phyloP scores from a whole-genome alignment of 2,329 filamentous ascomycete species.

The Sporothrix inflata region DNA sequence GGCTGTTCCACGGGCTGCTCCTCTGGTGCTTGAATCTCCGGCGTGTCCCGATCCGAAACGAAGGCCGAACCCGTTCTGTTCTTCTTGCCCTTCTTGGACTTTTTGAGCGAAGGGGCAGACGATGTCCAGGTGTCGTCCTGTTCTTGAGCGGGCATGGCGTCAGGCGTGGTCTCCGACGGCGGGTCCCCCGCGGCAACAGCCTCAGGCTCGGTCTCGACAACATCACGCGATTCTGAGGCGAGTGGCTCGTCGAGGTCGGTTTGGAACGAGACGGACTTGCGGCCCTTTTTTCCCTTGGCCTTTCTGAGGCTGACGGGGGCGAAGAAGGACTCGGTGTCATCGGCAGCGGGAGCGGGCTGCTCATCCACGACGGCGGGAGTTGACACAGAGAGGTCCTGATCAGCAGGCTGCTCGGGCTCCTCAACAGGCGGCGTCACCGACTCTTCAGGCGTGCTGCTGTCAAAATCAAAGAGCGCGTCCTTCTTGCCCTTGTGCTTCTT shows the following conservation, averaged over 20 bases:
- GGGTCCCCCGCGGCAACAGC: not conserved
- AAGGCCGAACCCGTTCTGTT: not conserved
- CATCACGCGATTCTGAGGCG: not conserved
- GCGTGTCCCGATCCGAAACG: not conserved
- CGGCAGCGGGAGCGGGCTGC: not conserved
- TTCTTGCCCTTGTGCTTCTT: slow-evolving; percentile 27
- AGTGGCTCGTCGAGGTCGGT: not conserved
- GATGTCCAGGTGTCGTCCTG: not conserved
- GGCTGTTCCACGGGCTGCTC: not conserved
- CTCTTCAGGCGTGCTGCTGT: not conserved
- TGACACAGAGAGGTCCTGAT: not conserved
- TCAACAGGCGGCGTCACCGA: not conserved
- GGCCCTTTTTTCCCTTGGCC: slow-evolving; percentile 24
- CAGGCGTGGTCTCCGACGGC: not conserved
- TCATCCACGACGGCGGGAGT: not conserved
- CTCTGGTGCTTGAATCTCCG: not conserved
- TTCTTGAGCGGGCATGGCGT: not conserved
- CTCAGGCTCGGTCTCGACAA: not conserved
- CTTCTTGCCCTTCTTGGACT: slow-evolving; percentile 42
- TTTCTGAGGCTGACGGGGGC: slow-evolving; percentile 21
- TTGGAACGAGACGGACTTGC: slow-evolving; percentile 16
- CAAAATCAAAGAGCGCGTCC: not conserved
- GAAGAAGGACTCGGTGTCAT: not conserved
- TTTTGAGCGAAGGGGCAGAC: slow-evolving; percentile 36
- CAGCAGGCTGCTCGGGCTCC: too few relatives aligned